These are phyloP conservation scores for Cercophora samala DNA, from an alignment of 495 filamentous ascomycete genomes.

Conservation along the genomic window DNA sequence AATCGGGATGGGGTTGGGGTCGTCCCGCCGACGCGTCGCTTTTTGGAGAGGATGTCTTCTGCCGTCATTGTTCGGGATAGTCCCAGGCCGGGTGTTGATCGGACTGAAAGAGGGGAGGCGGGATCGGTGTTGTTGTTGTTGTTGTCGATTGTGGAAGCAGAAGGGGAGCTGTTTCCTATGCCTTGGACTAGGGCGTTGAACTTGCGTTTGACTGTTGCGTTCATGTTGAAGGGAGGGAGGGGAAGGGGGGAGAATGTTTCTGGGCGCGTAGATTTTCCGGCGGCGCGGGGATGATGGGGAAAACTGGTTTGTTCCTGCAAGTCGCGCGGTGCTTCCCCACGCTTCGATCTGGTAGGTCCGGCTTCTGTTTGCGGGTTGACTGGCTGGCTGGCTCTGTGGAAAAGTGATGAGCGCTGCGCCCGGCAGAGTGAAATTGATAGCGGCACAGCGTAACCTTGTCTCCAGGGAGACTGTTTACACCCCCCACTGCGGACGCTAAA, in stretches of 20 bases:
- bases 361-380: too few species aligned
- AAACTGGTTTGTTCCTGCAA: not conserved
- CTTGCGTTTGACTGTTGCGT: constrained; percentile 54
- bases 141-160: constrained; percentile 7
- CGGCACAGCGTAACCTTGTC: not conserved
- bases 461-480: not conserved
- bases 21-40: constrained; percentile 42
- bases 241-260: not conserved
- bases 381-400: not conserved
- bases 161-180: constrained; percentile 38
- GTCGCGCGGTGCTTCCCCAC: constrained; percentile 1
- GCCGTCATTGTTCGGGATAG: constrained; percentile 27
- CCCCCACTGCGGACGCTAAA: not conserved
- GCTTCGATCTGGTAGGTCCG: not conserved
- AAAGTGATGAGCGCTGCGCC: not conserved
- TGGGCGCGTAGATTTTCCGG: too few species aligned
- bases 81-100: constrained; percentile 20
- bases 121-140: constrained; percentile 6
- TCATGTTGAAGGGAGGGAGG: constrained; percentile 37
- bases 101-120: constrained; percentile 21
- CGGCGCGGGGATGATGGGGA: not conserved
- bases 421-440: not conserved
- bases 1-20: constrained; percentile 8
- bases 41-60: constrained; percentile 43
- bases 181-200: constrained; percentile 55